phyloP scores from a whole-genome alignment of 2,329 filamentous ascomycete species.

The Sarocladium brachiariae region DNA sequence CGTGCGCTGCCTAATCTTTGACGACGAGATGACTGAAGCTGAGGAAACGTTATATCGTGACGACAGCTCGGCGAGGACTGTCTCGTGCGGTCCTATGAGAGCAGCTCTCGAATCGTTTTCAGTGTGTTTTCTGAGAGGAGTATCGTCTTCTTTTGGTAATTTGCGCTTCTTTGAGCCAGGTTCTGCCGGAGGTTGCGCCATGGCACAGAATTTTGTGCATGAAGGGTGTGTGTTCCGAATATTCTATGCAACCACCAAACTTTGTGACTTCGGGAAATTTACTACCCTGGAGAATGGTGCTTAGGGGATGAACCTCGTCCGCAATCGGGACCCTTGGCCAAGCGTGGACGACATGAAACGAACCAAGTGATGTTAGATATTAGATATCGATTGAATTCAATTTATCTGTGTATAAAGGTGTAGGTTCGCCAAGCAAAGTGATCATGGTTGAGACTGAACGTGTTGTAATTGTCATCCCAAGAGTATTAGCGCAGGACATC shows the following conservation, averaged over 20 bases:
- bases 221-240: constrained; percentile 9
- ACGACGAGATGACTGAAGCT: constrained; percentile 52
- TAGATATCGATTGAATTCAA: no score
- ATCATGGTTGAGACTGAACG: no score
- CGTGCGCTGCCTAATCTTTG: constrained; percentile 51
- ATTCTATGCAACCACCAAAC: no score
- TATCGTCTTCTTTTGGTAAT: constrained; percentile 9
- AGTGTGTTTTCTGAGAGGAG: constrained; percentile 12
- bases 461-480: no score
- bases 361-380: no score
- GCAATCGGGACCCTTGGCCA: no score
- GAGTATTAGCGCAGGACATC: no score
- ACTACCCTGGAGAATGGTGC: not conserved
- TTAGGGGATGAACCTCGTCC: not conserved
- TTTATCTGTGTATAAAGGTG: no score
- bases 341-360: no score
- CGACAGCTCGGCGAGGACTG: constrained; percentile 36
- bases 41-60: constrained; percentile 42
- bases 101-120: constrained; percentile 11
- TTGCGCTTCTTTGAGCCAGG: constrained; percentile 17
- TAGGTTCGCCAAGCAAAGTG: no score
- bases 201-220: not conserved
- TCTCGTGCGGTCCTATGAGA: constrained; percentile 32
- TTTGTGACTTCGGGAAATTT: no score
- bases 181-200: constrained; percentile 3